These are phyloP conservation scores for Plasmodium reichenowi DNA, from an alignment of 169 alveolate species.

Conservation along the genomic window DNA sequence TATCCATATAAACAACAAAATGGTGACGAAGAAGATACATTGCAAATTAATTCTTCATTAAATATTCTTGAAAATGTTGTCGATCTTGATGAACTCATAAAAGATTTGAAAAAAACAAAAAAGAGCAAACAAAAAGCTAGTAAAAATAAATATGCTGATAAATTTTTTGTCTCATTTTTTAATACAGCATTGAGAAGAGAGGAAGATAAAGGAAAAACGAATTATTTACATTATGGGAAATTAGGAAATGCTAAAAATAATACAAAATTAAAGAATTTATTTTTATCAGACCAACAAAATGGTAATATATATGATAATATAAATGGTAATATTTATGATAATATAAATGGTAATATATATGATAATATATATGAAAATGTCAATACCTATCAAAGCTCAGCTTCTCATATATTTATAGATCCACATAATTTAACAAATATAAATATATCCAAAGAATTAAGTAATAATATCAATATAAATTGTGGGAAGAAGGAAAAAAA, in stretches of 20 bases:
- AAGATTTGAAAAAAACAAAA: conserved; percentile 57
- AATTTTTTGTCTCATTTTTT: conserved; percentile 7
- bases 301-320: not conserved
- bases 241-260: too few species aligned
- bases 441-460: conserved; percentile 19
- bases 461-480: not conserved
- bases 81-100: conserved; percentile 35
- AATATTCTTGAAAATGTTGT: conserved; percentile 17
- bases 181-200: conserved; percentile 2
- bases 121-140: conserved; percentile 14
- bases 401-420: conserved; percentile 28
- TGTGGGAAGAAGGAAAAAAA: not conserved
- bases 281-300: too few species aligned
- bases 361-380: not conserved
- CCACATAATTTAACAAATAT: conserved; percentile 39
- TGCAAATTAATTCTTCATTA: conserved; percentile 8
- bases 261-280: too few species aligned
- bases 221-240: too few species aligned
- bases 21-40: not conserved
- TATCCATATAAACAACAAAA: not conserved
- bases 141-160: conserved; percentile 48
- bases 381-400: not conserved
- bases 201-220: not conserved
- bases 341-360: not conserved
- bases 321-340: not conserved